A percentile compares a stretch with the other conserved stretches of the same genome.
Evolutionary conservation across 148 eudicot species (phyloP).

Genomic region (Nepenthes mirabilis): DNA sequence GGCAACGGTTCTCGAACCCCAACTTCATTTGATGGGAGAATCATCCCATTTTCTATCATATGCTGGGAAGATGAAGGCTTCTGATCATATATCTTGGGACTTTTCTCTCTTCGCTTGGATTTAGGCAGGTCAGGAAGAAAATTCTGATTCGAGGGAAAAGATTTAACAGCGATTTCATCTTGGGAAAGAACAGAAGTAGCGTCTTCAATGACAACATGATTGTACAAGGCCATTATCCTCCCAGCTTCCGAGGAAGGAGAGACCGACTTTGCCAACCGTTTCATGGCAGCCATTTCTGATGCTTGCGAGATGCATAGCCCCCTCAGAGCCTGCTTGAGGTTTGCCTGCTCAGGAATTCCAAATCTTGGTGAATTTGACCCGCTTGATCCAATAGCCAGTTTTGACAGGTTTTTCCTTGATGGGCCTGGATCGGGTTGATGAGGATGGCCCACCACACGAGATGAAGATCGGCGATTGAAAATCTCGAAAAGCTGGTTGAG

Average conservation of each 20-base stretch:
- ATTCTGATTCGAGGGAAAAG: neutral
- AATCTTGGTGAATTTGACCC: constrained; percentile 44
- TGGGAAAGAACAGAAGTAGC: constrained; percentile 22
- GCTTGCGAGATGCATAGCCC: constrained; percentile 93
- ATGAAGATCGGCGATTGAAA: constrained; percentile 47
- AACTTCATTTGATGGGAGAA: constrained; percentile 8
- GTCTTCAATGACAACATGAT: constrained; percentile 42
- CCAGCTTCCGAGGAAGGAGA: constrained; percentile 53
- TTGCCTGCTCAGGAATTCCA: constrained; percentile 66
- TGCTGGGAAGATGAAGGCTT: neutral
- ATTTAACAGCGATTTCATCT: constrained; percentile 8
- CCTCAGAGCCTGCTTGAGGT: constrained; percentile 80
- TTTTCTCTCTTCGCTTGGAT: neutral
- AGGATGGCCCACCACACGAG: constrained; percentile 26
- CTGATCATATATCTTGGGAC: neutral
- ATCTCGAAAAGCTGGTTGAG: constrained; percentile 81
- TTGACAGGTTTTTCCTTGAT: constrained; percentile 45
- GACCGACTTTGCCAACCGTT: constrained; percentile 41
- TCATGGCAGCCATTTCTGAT: constrained; percentile 84
- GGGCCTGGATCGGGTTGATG: constrained; percentile 16
- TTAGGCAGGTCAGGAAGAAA: neutral
- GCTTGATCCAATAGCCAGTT: constrained; percentile 42
- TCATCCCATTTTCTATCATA: constrained; percentile 6
- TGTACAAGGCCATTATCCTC: constrained; percentile 32
- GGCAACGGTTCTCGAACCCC: constrained; percentile 9